Base-by-base conservation (phyloP, 2,329 filamentous ascomycete genomes). In the Magnaporthiopsis poae region DNA sequence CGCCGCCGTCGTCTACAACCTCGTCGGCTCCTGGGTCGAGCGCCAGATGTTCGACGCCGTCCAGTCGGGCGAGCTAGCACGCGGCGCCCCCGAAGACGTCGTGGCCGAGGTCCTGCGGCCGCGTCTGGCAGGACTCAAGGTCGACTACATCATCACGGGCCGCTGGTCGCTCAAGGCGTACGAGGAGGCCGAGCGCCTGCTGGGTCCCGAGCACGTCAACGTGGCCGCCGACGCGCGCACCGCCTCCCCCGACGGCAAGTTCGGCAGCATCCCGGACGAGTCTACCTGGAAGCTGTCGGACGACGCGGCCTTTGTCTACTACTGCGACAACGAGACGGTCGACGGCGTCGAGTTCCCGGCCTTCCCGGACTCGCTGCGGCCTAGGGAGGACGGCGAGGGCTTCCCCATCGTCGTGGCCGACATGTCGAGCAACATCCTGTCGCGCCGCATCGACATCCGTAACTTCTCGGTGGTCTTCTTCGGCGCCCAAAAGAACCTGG, bases 381-480 rank as follows among this genome's bases (percentile, higher is more conserved):
- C 84, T 13, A 77, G 77, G 8, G 77, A 81, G 1, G 84, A 87
- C 64, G 87, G 87, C 11, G 84, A 88, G 35, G 35, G 8, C 64
- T 86, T 87, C 39, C 87, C 88, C 0, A 85, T 96, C 68, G 89
- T 98, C 7, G 89, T 96, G 5, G 92, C 91, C 27, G 94, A 98
- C 77, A 96, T 98, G 90, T 90, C 86, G 62, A 96, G 91, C 68
- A 98, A 97, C 77, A 96, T 98, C 74, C 86, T 98, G 65, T 92
- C 91, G 62, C 83, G 92, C 61, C 84, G 83, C 69, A 84, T 97
- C 31, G 88, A 93, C 46, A 84, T 96, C 63, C 82, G 81, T 71
- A 93, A 95, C 74, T 96, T 89, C 78, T 89, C 88, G 0, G 81
- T 89, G 71, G 90, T 98, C 74, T 97, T 97, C 80, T 96, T 92